These are phyloP conservation scores for Coemansia sp. DNA, from an alignment of 192 early-diverging fungal species.

Conservation along the genomic window DNA sequence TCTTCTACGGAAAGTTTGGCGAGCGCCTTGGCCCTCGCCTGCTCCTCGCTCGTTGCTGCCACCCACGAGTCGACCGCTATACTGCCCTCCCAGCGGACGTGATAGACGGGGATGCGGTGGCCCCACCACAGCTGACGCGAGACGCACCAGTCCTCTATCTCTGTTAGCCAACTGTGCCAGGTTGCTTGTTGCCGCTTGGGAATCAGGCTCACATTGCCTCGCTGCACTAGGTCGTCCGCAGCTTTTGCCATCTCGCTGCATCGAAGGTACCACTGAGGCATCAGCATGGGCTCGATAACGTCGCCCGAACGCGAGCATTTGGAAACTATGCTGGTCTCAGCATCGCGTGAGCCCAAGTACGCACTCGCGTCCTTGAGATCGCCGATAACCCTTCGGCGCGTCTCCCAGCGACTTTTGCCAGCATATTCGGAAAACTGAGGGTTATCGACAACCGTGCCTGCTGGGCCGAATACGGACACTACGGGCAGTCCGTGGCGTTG, in stretches of 20 bases:
- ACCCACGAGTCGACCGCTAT: conserved; percentile 36
- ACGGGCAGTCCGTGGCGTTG: conserved; percentile 80
- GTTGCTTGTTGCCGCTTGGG: conserved; percentile 79
- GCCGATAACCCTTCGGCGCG: conserved; percentile 69
- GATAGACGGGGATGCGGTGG: conserved; percentile 91
- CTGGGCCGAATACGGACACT: conserved; percentile 84
- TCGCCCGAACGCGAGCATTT: conserved; percentile 84
- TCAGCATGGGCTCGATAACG: conserved; percentile 92
- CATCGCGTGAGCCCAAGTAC: conserved; percentile 78
- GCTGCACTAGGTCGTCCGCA: conserved; percentile 69
- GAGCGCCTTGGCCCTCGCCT: conserved; percentile 45
- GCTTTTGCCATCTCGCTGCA: conserved; percentile 74
- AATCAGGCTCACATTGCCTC: conserved; percentile 67
- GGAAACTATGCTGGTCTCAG: conserved; percentile 77
- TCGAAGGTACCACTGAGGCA: conserved; percentile 97
- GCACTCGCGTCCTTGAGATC: conserved; percentile 66
- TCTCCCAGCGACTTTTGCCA: conserved; percentile 81
- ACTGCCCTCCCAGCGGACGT: conserved; percentile 60
- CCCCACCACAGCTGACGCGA: conserved; percentile 99
- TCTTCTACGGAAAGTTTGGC: conserved; percentile 7
- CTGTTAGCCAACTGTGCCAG: conserved; percentile 88
- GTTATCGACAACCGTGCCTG: conserved; percentile 66
- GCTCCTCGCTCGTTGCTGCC: conserved; percentile 36
- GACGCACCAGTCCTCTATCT: conserved; percentile 96
- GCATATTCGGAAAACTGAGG: conserved; percentile 11